Conservation (phyloP, 805 yeast genomes). For the Metschnikowia koreensis region DNA sequence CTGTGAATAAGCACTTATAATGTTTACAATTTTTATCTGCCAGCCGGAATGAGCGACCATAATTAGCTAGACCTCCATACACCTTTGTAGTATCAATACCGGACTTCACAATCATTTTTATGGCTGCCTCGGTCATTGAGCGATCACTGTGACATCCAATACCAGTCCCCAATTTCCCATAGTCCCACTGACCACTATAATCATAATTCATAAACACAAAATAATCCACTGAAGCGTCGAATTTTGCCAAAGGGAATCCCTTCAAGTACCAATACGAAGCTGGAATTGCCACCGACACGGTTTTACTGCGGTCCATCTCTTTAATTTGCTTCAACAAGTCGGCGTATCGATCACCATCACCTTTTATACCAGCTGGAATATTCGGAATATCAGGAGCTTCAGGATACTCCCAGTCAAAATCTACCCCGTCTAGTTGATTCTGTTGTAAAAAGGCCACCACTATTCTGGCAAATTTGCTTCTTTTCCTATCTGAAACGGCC, state of each 20-base stretch:
- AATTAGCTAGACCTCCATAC: constrained; percentile 1
- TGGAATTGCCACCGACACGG: background rate
- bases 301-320: background rate
- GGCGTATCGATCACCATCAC: background rate
- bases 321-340: background rate
- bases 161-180: background rate
- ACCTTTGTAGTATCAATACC: background rate
- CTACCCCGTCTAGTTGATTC: background rate
- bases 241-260: background rate
- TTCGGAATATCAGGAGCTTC: background rate
- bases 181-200: background rate
- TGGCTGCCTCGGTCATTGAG: background rate
- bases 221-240: background rate
- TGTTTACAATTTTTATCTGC: background rate
- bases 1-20: background rate
- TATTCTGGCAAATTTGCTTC: background rate
- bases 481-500: background rate
- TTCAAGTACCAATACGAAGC: background rate
- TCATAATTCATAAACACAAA: background rate
- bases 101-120: background rate
- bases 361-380: background rate
- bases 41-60: background rate
- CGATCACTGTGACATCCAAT: background rate
- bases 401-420: background rate
- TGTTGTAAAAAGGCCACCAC: background rate